Conservation (phyloP, 179 eudicot genomes). For the Spinacia oleracea region DNA sequence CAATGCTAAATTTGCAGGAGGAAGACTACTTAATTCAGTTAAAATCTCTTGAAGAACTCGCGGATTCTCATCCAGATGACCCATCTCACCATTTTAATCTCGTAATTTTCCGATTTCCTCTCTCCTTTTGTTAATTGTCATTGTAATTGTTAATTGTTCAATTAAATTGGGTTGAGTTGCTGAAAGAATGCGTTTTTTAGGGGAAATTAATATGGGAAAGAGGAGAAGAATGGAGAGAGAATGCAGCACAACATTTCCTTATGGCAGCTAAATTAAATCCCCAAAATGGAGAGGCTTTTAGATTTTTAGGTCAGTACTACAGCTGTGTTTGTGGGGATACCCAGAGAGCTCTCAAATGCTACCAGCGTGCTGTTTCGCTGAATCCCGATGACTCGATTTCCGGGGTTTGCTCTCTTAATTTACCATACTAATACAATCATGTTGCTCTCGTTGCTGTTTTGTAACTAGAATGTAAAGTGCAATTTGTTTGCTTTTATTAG, state of each 20-base stretch:
- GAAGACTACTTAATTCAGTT: slow-evolving; percentile 26
- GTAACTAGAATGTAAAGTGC: background rate
- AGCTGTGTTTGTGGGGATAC: slow-evolving; percentile 47
- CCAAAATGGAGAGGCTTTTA: slow-evolving; percentile 65
- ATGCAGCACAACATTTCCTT: slow-evolving; percentile 81
- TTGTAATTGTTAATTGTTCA: background rate
- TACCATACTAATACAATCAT: background rate
- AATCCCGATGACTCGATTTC: slow-evolving; percentile 67
- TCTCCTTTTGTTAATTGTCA: background rate
- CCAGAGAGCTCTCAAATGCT: slow-evolving; percentile 89
- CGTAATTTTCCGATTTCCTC: slow-evolving; percentile 21
- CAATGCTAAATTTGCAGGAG: slow-evolving; percentile 21
- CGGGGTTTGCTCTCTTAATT: slow-evolving; percentile 38
- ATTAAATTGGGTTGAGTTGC: background rate
- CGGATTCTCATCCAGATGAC: slow-evolving; percentile 53
- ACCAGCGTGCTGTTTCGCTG: slow-evolving; percentile 80
- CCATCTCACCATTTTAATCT: slow-evolving; percentile 43
- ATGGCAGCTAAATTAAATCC: slow-evolving; percentile 76
- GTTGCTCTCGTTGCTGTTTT: background rate
- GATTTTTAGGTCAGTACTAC: slow-evolving; percentile 83
- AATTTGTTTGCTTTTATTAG: slow-evolving; percentile 32
- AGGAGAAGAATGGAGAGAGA: slow-evolving; percentile 51
- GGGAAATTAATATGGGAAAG: slow-evolving; percentile 70
- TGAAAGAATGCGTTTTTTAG: slow-evolving; percentile 26
- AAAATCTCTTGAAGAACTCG: slow-evolving; percentile 38